Evolutionary conservation across 352 stramenopile genomes (phyloP).

Genomic region (Albugo candida): DNA sequence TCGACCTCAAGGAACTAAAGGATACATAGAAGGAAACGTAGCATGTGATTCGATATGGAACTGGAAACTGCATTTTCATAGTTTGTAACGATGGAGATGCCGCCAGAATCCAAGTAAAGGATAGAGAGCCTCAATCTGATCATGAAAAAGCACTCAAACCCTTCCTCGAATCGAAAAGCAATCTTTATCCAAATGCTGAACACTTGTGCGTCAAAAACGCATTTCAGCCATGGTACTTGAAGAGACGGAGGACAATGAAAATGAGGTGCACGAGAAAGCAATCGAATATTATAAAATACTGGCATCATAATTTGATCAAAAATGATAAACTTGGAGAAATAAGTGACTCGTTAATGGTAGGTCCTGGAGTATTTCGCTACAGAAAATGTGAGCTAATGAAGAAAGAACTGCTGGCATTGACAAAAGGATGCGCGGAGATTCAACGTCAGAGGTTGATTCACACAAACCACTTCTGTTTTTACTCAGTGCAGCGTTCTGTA

Average conservation of each 20-base stretch:
- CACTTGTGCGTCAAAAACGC: constrained; percentile 56
- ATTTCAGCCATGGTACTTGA: constrained; percentile 45
- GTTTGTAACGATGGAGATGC: constrained; percentile 71
- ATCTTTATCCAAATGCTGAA: constrained; percentile 18
- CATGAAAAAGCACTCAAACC: constrained; percentile 28
- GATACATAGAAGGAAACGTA: too few relatives aligned
- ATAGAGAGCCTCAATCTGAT: constrained; percentile 53
- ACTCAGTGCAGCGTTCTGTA: constrained; percentile 89
- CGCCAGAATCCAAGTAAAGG: constrained; percentile 61
- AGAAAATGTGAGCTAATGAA: constrained; percentile 93
- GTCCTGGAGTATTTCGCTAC: constrained; percentile 71
- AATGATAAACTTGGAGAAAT: constrained; percentile 95
- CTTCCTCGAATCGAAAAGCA: not conserved
- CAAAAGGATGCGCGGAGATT: constrained; percentile 90
- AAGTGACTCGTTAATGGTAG: constrained; percentile 42
- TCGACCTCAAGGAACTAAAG: too few relatives aligned
- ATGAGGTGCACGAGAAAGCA: constrained; percentile 48
- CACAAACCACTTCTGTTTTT: constrained; percentile 99
- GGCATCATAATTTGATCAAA: constrained; percentile 99
- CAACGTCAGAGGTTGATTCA: constrained; percentile 90
- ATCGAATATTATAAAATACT: constrained; percentile 86
- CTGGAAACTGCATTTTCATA: not conserved
- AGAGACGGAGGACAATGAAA: constrained; percentile 45
- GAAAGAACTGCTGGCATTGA: constrained; percentile 94
- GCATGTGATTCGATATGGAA: too few relatives aligned